Evolutionary conservation across 2,329 filamentous ascomycete species (phyloP), one percentile per base, ranked within the genome.

Genomic region (Waltergamsia citrina): DNA sequence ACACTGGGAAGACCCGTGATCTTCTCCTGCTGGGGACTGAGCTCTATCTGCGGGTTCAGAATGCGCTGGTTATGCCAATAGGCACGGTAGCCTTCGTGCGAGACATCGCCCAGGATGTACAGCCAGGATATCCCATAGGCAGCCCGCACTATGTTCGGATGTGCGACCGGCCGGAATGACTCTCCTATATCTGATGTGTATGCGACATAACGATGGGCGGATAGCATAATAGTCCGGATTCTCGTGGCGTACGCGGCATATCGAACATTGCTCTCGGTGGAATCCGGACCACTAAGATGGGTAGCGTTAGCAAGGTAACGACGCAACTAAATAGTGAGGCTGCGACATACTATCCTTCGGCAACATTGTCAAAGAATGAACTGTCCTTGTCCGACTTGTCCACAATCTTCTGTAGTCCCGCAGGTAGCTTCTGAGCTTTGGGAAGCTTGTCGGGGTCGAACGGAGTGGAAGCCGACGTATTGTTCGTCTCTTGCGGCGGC

Each of bases 111-210:
- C 11, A 87, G 59, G 16, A 98, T 74, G 51, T 98, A 98, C 9
- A 83, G 68, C 92, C 92, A 96, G 3, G 85, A 94, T 27, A 98
- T 67, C 32, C 76, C 90, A 52, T 98, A 98, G 6, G 92, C 92
- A 31, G 75, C 67, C 38, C 81, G 75, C 9, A 98, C 82, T 4
- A 93, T 62, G 48, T 71, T 78, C 0, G 87, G 90, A 53, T 95
- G 88, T 4, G 90, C 88, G 25, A 98, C 73, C 0, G 92, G 92
- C 3, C 92, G 78, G 61, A 98, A 98, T 0, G 85, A 93, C 59
- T 98, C 92, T 54, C 92, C 92, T 43, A 98, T 90, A 50, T 96
- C 90, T 15, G 81, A 88, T 0, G 92, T 96, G 57, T 98, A 98
- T 37, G 92, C 92, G 32, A 98, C 87, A 52, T 98, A 98, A 50